These are phyloP conservation scores for Tulasnella sp. DNA, from an alignment of 768 basidiomycete species.

Conservation along the genomic window DNA sequence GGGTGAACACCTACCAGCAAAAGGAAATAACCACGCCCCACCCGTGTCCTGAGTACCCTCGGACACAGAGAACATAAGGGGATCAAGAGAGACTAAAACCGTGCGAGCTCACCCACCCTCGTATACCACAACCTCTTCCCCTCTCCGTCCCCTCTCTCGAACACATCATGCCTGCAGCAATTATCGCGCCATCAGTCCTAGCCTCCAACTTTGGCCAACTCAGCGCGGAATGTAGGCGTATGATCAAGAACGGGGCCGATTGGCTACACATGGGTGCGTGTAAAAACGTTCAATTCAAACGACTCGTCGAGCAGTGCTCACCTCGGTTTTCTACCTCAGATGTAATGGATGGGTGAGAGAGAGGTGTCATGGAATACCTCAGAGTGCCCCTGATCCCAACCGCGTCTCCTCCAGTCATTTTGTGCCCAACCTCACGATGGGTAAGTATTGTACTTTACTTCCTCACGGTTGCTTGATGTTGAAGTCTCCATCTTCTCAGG, in stretches of 20 bases:
- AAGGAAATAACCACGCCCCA: too few relatives aligned
- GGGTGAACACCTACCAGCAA: too few relatives aligned
- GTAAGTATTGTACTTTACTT: slow-evolving; percentile 31
- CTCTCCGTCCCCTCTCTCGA: not conserved
- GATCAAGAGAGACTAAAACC: too few relatives aligned
- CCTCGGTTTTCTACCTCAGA: slow-evolving; percentile 38
- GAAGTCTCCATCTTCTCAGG: slow-evolving; percentile 33
- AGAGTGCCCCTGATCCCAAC: not conserved
- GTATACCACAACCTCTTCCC: not conserved
- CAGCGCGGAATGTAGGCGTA: slow-evolving; percentile 87
- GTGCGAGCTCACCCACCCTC: not conserved
- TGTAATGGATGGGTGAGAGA: slow-evolving; percentile 87
- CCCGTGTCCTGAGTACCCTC: too few relatives aligned
- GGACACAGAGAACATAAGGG: too few relatives aligned
- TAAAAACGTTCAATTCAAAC: too few relatives aligned
- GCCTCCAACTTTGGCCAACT: slow-evolving; percentile 95
- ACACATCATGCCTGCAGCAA: slow-evolving; percentile 66
- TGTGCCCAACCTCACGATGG: slow-evolving; percentile 98
- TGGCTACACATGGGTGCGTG: slow-evolving; percentile 94
- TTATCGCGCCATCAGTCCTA: slow-evolving; percentile 96
- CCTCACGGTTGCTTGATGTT: not conserved
- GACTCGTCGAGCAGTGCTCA: too few relatives aligned
- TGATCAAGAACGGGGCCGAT: slow-evolving; percentile 90
- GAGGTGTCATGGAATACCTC: not conserved
- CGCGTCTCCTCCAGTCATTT: slow-evolving; percentile 55